These are phyloP conservation scores for Ceratobasidium sp. DNA, from an alignment of 1,284 basidiomycete species.

Conservation along the genomic window DNA sequence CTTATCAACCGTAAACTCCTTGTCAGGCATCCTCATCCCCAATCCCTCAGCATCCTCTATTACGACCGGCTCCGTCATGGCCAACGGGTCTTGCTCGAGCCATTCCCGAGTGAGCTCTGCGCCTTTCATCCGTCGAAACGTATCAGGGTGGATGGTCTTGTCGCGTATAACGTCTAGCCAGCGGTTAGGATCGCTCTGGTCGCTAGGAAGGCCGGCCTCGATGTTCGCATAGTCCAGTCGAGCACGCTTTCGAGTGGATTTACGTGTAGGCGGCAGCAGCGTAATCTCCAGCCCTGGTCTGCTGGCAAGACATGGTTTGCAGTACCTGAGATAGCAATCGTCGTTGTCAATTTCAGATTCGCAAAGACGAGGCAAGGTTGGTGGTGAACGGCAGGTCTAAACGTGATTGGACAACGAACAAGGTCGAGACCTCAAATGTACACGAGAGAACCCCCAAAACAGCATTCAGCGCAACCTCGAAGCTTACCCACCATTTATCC, in stretches of 20 bases:
- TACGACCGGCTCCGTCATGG: conserved; percentile 80
- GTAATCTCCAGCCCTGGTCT: conserved; percentile 74
- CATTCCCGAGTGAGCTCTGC: conserved; percentile 73
- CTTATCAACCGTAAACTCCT: conserved; percentile 75
- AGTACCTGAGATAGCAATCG: conserved; percentile 65
- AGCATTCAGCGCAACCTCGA: background rate
- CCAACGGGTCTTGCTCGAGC: conserved; percentile 72
- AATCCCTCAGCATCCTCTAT: conserved; percentile 79
- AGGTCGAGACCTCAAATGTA: conserved; percentile 1
- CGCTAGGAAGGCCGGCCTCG: conserved; percentile 54
- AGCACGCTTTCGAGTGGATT: conserved; percentile 76
- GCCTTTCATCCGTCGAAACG: conserved; percentile 74
- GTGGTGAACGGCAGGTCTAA: too few species aligned
- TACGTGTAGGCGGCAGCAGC: conserved; percentile 77
- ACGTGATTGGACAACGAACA: too few species aligned
- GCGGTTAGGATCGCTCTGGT: conserved; percentile 64
- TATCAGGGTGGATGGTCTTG: conserved; percentile 67
- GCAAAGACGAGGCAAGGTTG: too few species aligned
- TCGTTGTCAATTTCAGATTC: background rate
- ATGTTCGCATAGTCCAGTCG: conserved; percentile 80
- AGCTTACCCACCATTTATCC: conserved; percentile 64
- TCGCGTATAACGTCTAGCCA: conserved; percentile 75
- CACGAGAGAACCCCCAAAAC: background rate
- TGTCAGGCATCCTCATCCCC: conserved; percentile 84
- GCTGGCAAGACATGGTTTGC: conserved; percentile 66